Evolutionary conservation across 805 yeast species (phyloP), one percentile per base, ranked within the genome.

Genomic region (Ogataea neopini): DNA sequence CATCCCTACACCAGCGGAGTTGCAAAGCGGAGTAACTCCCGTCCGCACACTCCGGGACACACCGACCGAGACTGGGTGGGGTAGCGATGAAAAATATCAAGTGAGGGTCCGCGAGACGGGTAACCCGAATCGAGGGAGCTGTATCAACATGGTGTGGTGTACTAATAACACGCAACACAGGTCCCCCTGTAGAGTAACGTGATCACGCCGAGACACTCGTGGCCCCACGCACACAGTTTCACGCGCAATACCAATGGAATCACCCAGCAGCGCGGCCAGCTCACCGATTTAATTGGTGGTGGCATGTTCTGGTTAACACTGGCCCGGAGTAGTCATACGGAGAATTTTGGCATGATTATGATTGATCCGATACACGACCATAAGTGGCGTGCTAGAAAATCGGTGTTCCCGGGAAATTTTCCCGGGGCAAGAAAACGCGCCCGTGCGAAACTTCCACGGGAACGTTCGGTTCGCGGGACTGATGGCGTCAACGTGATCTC

Each of bases 311-410:
- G 53, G 53, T 50, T 44, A 44, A 50, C 53, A 50, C 49, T 44
- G 51, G 49, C 53, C 53, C 53, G 53, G 53, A 50, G 53, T 47
- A 47, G 53, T 47, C 51, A 50, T 50, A 41, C 36, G 29, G 26
- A 41, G 41, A 36, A n/a, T 36, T 43, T 50, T 47, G 51, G 51
- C 53, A 48, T 50, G 53, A 50, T 50, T 38, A 29, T 38, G 22
- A 14, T 26, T 11, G 41, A 19, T 46, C 18, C 13, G 35, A n/a
- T 39, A 44, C 53, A 50, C 53, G 48, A 47, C 53, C 37, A 38
- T 39, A 22, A 10, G 20, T 30, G 38, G 33, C 32, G 30, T 41
- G 33, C 30, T 11, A n/a, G 30, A n/a, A 13, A 10, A n/a, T 13
- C 30, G 30, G 30, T 5, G 25, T 22, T 22, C 25, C 25, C 25